phyloP scores from a whole-genome alignment of 768 basidiomycete species.

The Pisolithus tinctorius region DNA sequence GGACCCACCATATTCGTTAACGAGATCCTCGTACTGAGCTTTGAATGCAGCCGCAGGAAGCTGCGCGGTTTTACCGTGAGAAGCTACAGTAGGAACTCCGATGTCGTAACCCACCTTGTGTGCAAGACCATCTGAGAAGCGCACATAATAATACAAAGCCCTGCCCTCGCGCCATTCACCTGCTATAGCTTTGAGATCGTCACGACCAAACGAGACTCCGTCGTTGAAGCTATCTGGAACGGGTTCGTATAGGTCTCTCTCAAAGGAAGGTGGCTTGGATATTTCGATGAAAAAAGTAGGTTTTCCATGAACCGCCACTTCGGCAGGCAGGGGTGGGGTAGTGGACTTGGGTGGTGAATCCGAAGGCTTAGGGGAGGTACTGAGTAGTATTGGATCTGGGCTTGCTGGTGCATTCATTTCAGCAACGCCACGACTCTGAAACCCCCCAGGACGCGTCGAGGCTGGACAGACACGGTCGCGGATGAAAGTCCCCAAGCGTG shows the following conservation, averaged over 20 bases:
- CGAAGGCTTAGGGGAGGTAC: background rate
- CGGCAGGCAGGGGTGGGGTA: background rate
- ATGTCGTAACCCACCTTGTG: conserved; percentile 40
- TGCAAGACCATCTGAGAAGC: conserved; percentile 48
- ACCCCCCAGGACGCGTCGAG: background rate
- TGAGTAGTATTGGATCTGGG: background rate
- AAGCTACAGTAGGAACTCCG: background rate
- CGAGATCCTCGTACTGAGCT: conserved; percentile 34
- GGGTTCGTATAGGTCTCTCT: conserved; percentile 38
- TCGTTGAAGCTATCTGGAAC: conserved; percentile 28
- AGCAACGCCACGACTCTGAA: too few species aligned
- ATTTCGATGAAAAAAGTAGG: conserved; percentile 28
- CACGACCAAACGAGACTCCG: conserved; percentile 24
- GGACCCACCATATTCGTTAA: conserved; percentile 51
- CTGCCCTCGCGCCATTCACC: conserved; percentile 43
- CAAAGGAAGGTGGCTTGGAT: conserved; percentile 31
- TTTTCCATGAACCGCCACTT: conserved; percentile 12
- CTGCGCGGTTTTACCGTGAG: conserved; percentile 24
- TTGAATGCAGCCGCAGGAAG: conserved; percentile 35
- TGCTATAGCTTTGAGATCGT: conserved; percentile 42
- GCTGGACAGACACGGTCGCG: too few species aligned
- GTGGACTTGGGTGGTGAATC: conserved; percentile 2
- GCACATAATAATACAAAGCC: conserved; percentile 54
- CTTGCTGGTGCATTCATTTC: background rate
- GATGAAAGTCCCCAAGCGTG: too few species aligned